Percentiles rank a stretch among this genome's conserved stretches.
Evolutionary conservation across 192 early-diverging fungal genomes (phyloP).

Genomic region (Kickxella alabastrina): DNA sequence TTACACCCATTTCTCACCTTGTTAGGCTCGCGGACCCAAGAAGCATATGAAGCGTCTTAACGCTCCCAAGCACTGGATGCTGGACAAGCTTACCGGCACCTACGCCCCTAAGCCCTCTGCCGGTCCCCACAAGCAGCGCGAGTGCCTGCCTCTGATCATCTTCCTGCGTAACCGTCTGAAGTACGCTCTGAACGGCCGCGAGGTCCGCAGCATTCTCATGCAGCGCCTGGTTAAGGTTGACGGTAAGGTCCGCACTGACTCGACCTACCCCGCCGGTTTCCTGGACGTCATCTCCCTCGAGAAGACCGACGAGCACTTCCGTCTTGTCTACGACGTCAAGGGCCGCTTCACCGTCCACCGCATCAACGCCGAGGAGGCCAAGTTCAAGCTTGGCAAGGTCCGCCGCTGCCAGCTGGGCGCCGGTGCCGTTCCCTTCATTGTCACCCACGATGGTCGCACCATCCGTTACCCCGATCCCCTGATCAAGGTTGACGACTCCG

Average conservation of each 20-base stretch:
- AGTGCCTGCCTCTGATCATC: slow-evolving; percentile 95
- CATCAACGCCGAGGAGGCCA: slow-evolving; percentile 96
- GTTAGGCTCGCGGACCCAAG: slow-evolving; percentile 85
- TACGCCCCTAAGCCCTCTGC: slow-evolving; percentile 89
- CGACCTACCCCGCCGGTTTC: slow-evolving; percentile 95
- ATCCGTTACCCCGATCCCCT: slow-evolving; percentile 99
- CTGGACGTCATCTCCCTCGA: slow-evolving; percentile 70
- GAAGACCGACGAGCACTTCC: slow-evolving; percentile 98
- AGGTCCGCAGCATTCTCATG: slow-evolving; percentile 94
- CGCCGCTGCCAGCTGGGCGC: slow-evolving; percentile 90
- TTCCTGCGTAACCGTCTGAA: slow-evolving; percentile 99
- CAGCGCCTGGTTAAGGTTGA: slow-evolving; percentile 99
- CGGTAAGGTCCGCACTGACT: slow-evolving; percentile 95
- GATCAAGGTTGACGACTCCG: slow-evolving; percentile 99
- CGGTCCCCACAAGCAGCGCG: slow-evolving; percentile 99
- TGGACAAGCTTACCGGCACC: slow-evolving; percentile 99
- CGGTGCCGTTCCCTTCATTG: slow-evolving; percentile 92
- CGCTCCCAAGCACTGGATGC: slow-evolving; percentile 99
- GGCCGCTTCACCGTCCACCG: slow-evolving; percentile 99
- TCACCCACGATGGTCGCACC: slow-evolving; percentile 99
- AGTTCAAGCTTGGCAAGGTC: slow-evolving; percentile 99
- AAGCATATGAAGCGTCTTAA: slow-evolving; percentile 99
- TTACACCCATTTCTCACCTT: not conserved
- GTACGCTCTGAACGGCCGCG: slow-evolving; percentile 97
- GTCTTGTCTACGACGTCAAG: slow-evolving; percentile 99